Percentiles rank a stretch among this genome's conserved stretches.
These are phyloP conservation scores for Monosporascus sp. DNA, from an alignment of 2,329 filamentous ascomycete species.

Conservation along the genomic window DNA sequence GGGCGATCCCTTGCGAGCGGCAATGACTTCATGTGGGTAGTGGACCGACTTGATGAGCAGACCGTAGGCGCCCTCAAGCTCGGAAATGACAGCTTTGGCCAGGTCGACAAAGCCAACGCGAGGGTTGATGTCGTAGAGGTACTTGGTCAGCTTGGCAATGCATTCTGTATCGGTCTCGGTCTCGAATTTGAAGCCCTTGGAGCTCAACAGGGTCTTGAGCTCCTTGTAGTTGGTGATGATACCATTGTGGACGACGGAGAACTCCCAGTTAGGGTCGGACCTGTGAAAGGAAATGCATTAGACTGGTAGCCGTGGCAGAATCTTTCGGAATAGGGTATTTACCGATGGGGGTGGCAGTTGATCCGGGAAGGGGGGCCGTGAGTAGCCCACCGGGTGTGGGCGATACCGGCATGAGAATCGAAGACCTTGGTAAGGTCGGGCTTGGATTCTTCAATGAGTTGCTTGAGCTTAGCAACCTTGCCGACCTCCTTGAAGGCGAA, in stretches of 20 bases:
- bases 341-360: slow-evolving; percentile 99
- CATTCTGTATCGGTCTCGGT: slow-evolving; percentile 99
- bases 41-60: slow-evolving; percentile 97
- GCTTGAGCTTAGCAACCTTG: slow-evolving; percentile 95
- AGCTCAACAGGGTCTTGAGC: slow-evolving; percentile 83
- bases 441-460: slow-evolving; percentile 79
- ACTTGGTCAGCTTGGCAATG: slow-evolving; percentile 98
- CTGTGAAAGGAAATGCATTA: slow-evolving; percentile 39
- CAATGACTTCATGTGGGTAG: slow-evolving; percentile 96
- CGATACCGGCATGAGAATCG: slow-evolving; percentile 96
- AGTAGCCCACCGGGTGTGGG: slow-evolving; percentile 98
- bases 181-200: slow-evolving; percentile 98
- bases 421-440: slow-evolving; percentile 88
- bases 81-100: slow-evolving; percentile 95
- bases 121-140: slow-evolving; percentile 92
- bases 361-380: slow-evolving; percentile 88
- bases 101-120: slow-evolving; percentile 94
- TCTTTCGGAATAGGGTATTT: slow-evolving; percentile 31
- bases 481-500: slow-evolving; percentile 98
- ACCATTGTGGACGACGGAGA: slow-evolving; percentile 96
- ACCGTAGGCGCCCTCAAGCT: slow-evolving; percentile 96
- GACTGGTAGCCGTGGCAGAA: slow-evolving; percentile 16
- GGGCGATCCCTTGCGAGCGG: slow-evolving; percentile 95
- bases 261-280: slow-evolving; percentile 93
- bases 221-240: slow-evolving; percentile 99